A percentile compares a stretch with the other conserved stretches of the same genome.
phyloP scores from a whole-genome alignment of 2,329 filamentous ascomycete species.

The Phyllosticta capitalensis region DNA sequence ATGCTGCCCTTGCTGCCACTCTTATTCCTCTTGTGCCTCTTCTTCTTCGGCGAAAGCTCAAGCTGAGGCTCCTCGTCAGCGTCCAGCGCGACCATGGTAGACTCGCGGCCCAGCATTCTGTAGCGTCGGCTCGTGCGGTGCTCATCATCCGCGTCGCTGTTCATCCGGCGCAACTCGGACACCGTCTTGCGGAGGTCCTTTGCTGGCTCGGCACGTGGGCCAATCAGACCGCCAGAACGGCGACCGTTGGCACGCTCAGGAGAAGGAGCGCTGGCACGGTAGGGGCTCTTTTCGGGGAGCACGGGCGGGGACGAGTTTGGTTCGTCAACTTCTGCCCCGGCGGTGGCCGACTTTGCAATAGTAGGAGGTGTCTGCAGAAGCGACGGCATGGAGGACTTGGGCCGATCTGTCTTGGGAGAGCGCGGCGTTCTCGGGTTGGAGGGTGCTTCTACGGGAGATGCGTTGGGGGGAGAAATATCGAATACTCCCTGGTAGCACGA shows the following conservation, averaged over 20 bases:
- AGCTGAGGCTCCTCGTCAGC: neutral
- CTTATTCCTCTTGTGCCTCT: neutral
- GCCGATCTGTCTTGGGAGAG: slow-evolving; percentile 28
- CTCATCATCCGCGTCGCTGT: slow-evolving; percentile 20
- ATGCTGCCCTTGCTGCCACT: neutral
- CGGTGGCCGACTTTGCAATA: neutral
- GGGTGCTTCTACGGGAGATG: neutral
- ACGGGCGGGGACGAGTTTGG: slow-evolving; percentile 12
- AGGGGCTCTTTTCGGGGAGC: slow-evolving; percentile 17
- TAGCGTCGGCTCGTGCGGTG: slow-evolving; percentile 22
- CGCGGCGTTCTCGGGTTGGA: slow-evolving; percentile 15
- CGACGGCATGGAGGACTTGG: slow-evolving; percentile 5
- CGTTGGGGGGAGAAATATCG: neutral
- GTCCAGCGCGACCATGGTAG: neutral
- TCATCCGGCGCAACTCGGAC: slow-evolving; percentile 28
- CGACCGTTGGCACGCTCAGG: neutral
- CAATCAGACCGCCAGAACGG: slow-evolving; percentile 8
- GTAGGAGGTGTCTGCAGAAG: neutral
- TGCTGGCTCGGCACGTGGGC: slow-evolving; percentile 22
- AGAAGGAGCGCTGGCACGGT: neutral
- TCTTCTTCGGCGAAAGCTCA: neutral
- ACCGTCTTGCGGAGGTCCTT: slow-evolving; percentile 25
- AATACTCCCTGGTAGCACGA: neutral
- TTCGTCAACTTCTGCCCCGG: neutral
- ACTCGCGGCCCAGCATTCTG: slow-evolving; percentile 31